Evolutionary conservation across 2,329 filamentous ascomycete genomes (phyloP).

Genomic region (Botrytis byssoidea): DNA sequence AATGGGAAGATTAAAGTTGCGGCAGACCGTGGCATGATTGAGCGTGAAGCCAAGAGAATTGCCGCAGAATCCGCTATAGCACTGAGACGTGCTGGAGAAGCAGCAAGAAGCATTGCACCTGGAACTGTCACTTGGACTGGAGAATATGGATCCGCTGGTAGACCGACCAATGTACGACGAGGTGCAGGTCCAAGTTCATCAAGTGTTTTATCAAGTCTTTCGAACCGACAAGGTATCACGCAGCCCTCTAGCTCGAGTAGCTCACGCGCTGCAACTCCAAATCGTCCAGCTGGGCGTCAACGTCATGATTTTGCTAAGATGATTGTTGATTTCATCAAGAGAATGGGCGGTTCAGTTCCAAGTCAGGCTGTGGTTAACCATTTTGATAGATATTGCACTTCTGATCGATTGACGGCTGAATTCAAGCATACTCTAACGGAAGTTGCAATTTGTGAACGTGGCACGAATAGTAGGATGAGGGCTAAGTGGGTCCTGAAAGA

Average conservation of each 20-base stretch:
- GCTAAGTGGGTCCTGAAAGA: constrained; percentile 39
- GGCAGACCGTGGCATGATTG: constrained; percentile 75
- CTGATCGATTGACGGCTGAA: constrained; percentile 65
- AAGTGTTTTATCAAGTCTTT: constrained; percentile 55
- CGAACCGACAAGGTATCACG: constrained; percentile 50
- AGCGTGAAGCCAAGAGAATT: constrained; percentile 76
- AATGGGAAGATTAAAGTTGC: constrained; percentile 69
- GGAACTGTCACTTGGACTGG: constrained; percentile 95
- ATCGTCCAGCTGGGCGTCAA: constrained; percentile 42
- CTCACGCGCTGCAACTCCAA: constrained; percentile 49
- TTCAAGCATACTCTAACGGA: constrained; percentile 79
- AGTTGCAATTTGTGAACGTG: constrained; percentile 66
- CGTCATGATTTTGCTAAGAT: constrained; percentile 64
- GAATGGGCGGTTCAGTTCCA: constrained; percentile 74
- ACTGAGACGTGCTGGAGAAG: constrained; percentile 69
- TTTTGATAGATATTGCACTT: constrained; percentile 78
- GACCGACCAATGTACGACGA: constrained; percentile 53
- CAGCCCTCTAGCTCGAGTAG: constrained; percentile 43
- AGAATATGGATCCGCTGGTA: constrained; percentile 72
- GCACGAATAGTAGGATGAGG: constrained; percentile 34
- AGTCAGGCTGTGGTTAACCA: constrained; percentile 87
- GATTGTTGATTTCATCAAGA: constrained; percentile 76
- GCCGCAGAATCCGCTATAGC: constrained; percentile 75
- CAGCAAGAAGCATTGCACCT: constrained; percentile 69
- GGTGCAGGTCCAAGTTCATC: constrained; percentile 53